Evolutionary conservation across 257 asterid genomes (phyloP).

Genomic region (Voacanga thouarsii): DNA sequence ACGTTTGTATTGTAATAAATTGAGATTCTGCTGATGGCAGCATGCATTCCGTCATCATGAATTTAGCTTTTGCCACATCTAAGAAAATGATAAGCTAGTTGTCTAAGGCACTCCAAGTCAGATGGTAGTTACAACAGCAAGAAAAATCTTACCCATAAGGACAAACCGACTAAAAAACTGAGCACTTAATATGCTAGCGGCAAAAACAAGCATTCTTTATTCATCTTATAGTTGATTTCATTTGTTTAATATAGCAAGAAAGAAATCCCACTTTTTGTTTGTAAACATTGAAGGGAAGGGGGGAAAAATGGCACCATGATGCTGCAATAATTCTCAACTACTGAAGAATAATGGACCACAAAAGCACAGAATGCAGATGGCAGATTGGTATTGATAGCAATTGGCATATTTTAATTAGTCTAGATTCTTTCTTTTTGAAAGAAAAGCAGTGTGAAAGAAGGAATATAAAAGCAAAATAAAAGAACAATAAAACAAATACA

Average conservation of each 20-base stretch:
- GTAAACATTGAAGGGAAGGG: neutral
- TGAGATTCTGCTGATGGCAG: neutral
- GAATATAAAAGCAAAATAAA: neutral
- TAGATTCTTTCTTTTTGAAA: neutral
- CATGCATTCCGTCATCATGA: neutral
- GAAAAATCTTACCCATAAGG: neutral
- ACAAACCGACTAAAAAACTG: neutral
- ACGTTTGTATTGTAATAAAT: neutral
- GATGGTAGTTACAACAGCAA: too few species aligned
- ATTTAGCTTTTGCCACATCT: neutral
- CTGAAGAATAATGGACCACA: neutral
- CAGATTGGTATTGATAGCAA: neutral
- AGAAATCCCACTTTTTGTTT: neutral
- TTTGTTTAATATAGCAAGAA: neutral
- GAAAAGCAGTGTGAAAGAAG: neutral
- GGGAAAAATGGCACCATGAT: neutral
- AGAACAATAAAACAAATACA: neutral
- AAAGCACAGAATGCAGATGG: neutral
- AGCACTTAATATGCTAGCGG: neutral
- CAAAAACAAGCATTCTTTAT: neutral
- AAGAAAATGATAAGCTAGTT: neutral
- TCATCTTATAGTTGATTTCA: neutral
- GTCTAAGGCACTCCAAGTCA: neutral
- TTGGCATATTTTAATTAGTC: neutral
- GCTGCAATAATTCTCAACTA: neutral